A percentile compares a stretch with the other conserved stretches of the same genome.
Conservation (phyloP, 371 early-diverging fungal genomes). For the Mortierella sp. region DNA sequence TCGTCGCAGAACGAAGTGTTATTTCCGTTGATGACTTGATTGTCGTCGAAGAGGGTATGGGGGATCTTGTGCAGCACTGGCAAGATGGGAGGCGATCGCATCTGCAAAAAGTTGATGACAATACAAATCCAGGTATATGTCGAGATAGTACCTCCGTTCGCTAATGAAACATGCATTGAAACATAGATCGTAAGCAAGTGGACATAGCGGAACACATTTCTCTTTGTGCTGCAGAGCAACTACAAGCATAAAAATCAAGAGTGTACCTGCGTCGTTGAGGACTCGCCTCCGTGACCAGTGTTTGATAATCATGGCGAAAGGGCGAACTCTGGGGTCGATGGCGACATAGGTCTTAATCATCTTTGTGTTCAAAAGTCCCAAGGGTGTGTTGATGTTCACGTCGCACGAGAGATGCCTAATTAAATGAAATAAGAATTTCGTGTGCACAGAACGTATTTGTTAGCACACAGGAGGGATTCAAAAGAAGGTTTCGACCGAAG, state of each 20-base stretch:
- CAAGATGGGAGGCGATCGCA: conserved; percentile 90
- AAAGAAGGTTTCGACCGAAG: conserved; percentile 3
- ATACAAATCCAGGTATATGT: conserved; percentile 95
- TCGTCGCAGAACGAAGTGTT: conserved; percentile 77
- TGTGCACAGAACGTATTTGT: background rate
- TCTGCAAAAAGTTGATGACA: conserved; percentile 91
- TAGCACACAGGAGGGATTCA: background rate
- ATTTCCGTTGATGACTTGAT: conserved; percentile 59
- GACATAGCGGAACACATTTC: background rate
- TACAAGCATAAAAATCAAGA: background rate
- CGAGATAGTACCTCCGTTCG: conserved; percentile 92
- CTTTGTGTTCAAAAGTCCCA: conserved; percentile 83
- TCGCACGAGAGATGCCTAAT: conserved; percentile 79
- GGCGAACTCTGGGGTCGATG: conserved; percentile 85
- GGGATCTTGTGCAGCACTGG: conserved; percentile 83
- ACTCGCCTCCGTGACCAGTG: conserved; percentile 84
- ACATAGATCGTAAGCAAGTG: background rate
- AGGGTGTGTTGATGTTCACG: conserved; percentile 86
- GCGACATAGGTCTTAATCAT: conserved; percentile 85
- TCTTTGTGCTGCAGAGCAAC: background rate
- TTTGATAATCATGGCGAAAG: conserved; percentile 83
- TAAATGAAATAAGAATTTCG: background rate
- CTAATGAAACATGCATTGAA: conserved; percentile 53
- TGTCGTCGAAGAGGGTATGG: conserved; percentile 48
- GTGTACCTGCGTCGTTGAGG: conserved; percentile 79